A percentile compares a stretch with the other conserved stretches of the same genome.
Conservation (phyloP, 805 yeast genomes). For the Candida mattraensis region DNA sequence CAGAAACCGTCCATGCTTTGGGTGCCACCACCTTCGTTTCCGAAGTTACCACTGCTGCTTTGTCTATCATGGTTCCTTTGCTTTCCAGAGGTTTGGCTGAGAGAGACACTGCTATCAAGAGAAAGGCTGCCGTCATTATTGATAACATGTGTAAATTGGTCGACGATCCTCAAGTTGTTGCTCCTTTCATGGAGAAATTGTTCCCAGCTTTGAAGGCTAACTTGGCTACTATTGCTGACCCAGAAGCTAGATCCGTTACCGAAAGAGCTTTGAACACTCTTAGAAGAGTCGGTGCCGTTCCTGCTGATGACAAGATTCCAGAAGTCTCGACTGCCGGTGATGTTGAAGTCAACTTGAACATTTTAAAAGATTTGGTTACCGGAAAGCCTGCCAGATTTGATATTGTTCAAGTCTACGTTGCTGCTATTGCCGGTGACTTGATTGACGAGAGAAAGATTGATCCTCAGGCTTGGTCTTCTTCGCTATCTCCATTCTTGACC, state of each 20-base stretch:
- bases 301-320: constrained; percentile 86
- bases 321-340: constrained; percentile 99
- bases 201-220: constrained; percentile 95
- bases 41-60: constrained; percentile 99
- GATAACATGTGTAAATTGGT: constrained; percentile 99
- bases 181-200: constrained; percentile 95
- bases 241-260: constrained; percentile 99
- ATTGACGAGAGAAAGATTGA: constrained; percentile 97
- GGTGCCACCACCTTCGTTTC: constrained; percentile 99
- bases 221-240: constrained; percentile 97
- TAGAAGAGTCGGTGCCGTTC: constrained; percentile 98
- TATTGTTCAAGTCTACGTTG: constrained; percentile 75
- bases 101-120: constrained; percentile 99
- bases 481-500: constrained; percentile 91
- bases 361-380: constrained; percentile 71
- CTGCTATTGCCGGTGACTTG: constrained; percentile 98
- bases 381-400: constrained; percentile 76
- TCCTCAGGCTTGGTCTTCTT: constrained; percentile 86
- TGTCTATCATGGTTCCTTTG: constrained; percentile 98
- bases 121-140: constrained; percentile 98
- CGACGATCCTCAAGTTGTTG: constrained; percentile 99
- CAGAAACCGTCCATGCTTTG: constrained; percentile 97
- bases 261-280: constrained; percentile 95
- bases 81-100: constrained; percentile 99
- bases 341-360: constrained; percentile 78